These are phyloP conservation scores for Amphirosellinia nigrospora DNA, from an alignment of 495 filamentous ascomycete species.

Conservation along the genomic window DNA sequence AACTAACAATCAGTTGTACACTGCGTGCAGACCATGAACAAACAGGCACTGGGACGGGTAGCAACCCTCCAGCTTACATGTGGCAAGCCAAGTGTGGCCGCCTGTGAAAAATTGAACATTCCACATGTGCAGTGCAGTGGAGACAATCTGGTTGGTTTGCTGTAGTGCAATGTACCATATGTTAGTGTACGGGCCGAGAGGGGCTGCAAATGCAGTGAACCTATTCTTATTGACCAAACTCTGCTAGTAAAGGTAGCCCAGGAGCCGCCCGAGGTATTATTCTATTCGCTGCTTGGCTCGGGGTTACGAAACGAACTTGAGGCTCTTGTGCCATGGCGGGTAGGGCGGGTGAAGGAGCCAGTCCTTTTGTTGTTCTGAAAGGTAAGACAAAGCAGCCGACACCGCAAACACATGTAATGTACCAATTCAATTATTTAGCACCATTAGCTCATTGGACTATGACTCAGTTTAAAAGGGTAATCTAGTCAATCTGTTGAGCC, in stretches of 20 bases:
- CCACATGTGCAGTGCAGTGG: slow-evolving; percentile 10
- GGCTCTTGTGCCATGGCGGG: neutral
- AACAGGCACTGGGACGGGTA: neutral
- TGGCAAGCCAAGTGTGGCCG: slow-evolving; percentile 12
- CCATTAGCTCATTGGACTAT: neutral
- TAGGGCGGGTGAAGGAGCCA: slow-evolving; percentile 2
- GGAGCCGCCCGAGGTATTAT: slow-evolving; percentile 3
- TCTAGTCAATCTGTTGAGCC: neutral
- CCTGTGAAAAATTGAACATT: slow-evolving; percentile 3
- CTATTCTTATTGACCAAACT: neutral
- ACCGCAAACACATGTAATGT: neutral
- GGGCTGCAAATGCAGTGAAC: neutral
- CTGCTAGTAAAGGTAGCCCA: too few relatives aligned
- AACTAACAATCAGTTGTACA: neutral
- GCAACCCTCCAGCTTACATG: neutral
- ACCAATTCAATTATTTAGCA: neutral
- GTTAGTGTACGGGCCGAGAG: neutral
- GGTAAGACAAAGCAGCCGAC: slow-evolving; percentile 1
- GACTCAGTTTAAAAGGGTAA: neutral
- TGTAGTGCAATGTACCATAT: neutral
- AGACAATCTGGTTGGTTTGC: slow-evolving; percentile 9
- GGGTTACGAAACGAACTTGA: slow-evolving; percentile 14
- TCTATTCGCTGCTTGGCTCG: slow-evolving; percentile 4
- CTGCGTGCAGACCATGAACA: neutral
- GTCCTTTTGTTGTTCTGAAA: neutral